Evolutionary conservation across 345 rosid genomes (phyloP), one percentile per base, ranked within the genome.

Genomic region (Eucalyptus pauciflora): DNA sequence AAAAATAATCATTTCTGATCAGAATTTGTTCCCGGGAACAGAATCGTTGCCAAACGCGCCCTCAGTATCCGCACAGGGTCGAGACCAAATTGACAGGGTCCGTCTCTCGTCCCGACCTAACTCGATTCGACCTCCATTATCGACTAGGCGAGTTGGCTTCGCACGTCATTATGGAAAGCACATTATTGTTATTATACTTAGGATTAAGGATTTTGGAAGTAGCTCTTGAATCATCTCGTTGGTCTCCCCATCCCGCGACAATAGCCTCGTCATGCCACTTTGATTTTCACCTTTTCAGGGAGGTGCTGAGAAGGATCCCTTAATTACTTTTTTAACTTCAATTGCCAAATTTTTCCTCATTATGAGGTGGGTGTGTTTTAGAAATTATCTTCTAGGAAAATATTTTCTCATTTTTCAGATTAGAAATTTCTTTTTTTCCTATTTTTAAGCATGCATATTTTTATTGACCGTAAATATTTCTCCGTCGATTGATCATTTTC

Each of bases 401-500:
- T n/a, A n/a, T 64, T n/a, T 64, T n/a, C 76, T 8, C 3, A n/a
- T 14, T 64, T 64, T 64, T 64, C 76, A 2, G 1, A 17, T n/a
- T n/a, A 64, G 10, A 64, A n/a, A 37, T 37, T 41, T 41, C 14
- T 29, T 16, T 14, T 64, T 64, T n/a, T 64, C 10, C 10, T n/a
- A n/a, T 7, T 15, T 29, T 2, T 64, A 64, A 14, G 37, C 10
- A n/a, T 29, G 5, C 10, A 64, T 64, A n/a, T n/a, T 64, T 64
- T 64, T 15, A n/a, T 64, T 14, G 3, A 64, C 33, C 2, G 0
- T n/a, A 12, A 64, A n/a, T 64, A 5, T 8, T 64, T 64, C 14
- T 69, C 7, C 3, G 0, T 17, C 0, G 0, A 33, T 10, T 8
- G 3, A 69, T 33, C 24, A 31, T 33, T 17, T 69, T 69, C 12